A percentile compares a stretch with the other conserved stretches of the same genome.
Conservation (phyloP, 345 rosid genomes). For the Linum tenue region DNA sequence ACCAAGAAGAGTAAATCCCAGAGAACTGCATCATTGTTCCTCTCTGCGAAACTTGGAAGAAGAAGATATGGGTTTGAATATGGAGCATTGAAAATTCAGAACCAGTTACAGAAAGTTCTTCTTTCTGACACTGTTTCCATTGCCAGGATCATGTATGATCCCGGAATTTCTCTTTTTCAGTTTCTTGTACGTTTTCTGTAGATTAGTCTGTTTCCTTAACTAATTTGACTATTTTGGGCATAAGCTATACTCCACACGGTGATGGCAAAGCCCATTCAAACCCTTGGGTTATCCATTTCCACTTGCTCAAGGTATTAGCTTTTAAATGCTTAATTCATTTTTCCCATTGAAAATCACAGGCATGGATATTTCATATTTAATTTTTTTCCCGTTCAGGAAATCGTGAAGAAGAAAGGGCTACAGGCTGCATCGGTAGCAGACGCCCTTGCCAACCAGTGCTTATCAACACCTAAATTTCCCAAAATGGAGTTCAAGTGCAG, state of each 20-base stretch:
- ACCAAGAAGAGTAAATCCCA: conserved; percentile 43
- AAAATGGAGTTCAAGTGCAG: conserved; percentile 35
- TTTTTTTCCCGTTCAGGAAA: conserved; percentile 40
- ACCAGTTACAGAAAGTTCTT: conserved; percentile 57
- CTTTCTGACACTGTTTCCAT: conserved; percentile 68
- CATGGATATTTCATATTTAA: conserved; percentile 7
- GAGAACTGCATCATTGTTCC: conserved; percentile 55
- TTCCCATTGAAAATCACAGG: neutral
- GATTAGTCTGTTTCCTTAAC: neutral
- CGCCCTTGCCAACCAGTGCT: conserved; percentile 39
- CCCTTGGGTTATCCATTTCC: conserved; percentile 91
- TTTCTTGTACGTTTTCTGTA: neutral
- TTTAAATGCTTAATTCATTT: neutral
- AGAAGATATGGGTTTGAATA: conserved; percentile 79
- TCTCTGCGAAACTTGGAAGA: conserved; percentile 64
- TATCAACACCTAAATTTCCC: conserved; percentile 29
- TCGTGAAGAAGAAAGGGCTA: conserved; percentile 43
- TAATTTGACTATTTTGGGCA: conserved; percentile 18
- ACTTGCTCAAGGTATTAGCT: conserved; percentile 52
- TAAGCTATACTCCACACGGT: conserved; percentile 48
- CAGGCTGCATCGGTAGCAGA: conserved; percentile 33
- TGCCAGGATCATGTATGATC: conserved; percentile 60
- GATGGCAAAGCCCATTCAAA: conserved; percentile 23
- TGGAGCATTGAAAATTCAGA: conserved; percentile 68
- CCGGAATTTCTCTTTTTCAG: conserved; percentile 1